A percentile compares a stretch with the other conserved stretches of the same genome.
Conservation (phyloP, 2,329 filamentous ascomycete genomes). For the Colletotrichum tofieldiae region DNA sequence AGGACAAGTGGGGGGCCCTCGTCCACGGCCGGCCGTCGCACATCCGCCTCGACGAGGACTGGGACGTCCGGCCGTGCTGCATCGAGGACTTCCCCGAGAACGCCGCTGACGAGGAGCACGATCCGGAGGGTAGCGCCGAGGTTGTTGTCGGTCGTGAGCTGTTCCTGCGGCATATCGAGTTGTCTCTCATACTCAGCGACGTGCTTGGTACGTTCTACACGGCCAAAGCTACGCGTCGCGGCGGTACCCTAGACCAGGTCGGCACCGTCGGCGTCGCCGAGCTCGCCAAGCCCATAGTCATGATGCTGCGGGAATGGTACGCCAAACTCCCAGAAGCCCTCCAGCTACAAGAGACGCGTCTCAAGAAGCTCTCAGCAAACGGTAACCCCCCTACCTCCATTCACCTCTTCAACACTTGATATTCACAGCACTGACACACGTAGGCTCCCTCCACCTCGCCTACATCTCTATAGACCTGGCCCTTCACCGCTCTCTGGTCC, state of each 20-base stretch:
- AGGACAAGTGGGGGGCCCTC: constrained; percentile 74
- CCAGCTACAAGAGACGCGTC: constrained; percentile 59
- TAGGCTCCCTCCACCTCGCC: constrained; percentile 63
- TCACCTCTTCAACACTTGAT: constrained; percentile 25
- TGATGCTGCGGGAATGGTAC: constrained; percentile 61
- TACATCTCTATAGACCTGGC: constrained; percentile 68
- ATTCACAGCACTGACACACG: constrained; percentile 49
- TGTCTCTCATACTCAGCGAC: constrained; percentile 67
- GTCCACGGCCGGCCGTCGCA: constrained; percentile 72
- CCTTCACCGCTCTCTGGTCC: constrained; percentile 65
- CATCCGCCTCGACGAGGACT: constrained; percentile 66
- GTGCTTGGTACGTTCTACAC: constrained; percentile 66
- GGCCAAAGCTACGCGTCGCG: constrained; percentile 49
- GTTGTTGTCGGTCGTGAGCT: constrained; percentile 62
- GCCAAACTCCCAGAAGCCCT: constrained; percentile 61
- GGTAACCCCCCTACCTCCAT: constrained; percentile 22
- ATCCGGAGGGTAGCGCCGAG: constrained; percentile 58
- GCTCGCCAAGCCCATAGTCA: constrained; percentile 52
- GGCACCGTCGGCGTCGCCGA: constrained; percentile 53
- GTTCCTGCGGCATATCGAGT: constrained; percentile 66
- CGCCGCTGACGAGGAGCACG: constrained; percentile 53
- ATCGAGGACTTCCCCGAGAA: constrained; percentile 58
- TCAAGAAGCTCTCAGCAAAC: constrained; percentile 59
- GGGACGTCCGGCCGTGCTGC: constrained; percentile 63
- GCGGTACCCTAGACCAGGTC: constrained; percentile 51